These are phyloP conservation scores for Aspergillus ochraceus DNA, from an alignment of 2,329 filamentous ascomycete species.

Conservation along the genomic window DNA sequence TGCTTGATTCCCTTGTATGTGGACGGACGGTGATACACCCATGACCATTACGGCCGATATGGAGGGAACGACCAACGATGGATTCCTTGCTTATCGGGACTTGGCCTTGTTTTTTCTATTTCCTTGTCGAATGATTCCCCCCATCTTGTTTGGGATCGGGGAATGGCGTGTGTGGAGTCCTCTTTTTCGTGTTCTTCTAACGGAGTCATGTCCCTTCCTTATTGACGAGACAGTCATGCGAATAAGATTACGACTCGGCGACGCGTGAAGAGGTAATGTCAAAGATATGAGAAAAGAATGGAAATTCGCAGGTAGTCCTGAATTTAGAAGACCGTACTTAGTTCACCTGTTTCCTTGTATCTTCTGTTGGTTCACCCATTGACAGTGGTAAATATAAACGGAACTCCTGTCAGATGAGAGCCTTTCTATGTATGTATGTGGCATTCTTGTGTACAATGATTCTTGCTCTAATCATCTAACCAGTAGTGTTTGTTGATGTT, in stretches of 20 bases:
- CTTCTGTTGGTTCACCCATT: neutral
- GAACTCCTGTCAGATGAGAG: neutral
- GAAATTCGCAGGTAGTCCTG: neutral
- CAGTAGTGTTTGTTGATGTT: too few species aligned
- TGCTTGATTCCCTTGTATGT: constrained; percentile 35
- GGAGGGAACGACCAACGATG: constrained; percentile 28
- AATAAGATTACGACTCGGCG: constrained; percentile 25
- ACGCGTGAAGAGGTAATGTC: constrained; percentile 3
- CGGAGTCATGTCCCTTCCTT: constrained; percentile 25
- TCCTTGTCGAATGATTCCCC: constrained; percentile 15
- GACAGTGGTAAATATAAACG: neutral
- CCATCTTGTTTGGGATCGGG: constrained; percentile 23
- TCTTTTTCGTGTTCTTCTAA: constrained; percentile 25
- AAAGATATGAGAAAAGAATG: neutral
- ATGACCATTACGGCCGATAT: constrained; percentile 37
- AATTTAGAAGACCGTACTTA: neutral
- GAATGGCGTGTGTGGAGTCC: constrained; percentile 28
- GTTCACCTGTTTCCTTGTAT: neutral
- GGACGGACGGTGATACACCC: constrained; percentile 33
- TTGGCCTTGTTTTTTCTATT: constrained; percentile 9
- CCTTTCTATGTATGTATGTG: neutral
- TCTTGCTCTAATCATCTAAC: neutral
- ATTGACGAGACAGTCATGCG: constrained; percentile 28
- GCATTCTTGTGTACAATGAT: neutral
- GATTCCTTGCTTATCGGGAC: constrained; percentile 8